Evolutionary conservation across 129 eudicot genomes (phyloP).

Genomic region (Deinandra increscens): DNA sequence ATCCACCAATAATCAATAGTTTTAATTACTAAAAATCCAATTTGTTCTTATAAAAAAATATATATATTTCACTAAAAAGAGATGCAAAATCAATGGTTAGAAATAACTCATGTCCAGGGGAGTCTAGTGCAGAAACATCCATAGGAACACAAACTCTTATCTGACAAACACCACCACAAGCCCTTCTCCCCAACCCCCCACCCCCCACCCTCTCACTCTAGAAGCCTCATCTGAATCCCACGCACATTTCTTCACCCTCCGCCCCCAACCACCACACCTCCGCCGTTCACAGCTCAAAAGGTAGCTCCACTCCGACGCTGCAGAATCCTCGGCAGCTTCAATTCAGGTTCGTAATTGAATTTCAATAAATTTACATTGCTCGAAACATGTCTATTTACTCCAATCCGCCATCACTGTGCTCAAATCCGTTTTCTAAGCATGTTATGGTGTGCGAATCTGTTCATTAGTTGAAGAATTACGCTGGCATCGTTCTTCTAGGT

Average conservation of each 20-base stretch:
- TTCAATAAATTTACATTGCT: background rate
- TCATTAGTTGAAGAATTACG: background rate
- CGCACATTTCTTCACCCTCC: conserved; percentile 16
- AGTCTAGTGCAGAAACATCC: conserved; percentile 4
- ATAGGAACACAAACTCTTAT: conserved; percentile 33
- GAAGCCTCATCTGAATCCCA: conserved; percentile 38
- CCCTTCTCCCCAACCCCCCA: conserved; percentile 18
- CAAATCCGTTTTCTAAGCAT: background rate
- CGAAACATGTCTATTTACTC: conserved; percentile 1
- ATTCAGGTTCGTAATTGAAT: conserved; percentile 27
- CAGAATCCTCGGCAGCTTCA: conserved; percentile 18
- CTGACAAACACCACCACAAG: conserved; percentile 28
- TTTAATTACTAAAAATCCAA: too few species aligned
- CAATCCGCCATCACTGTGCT: background rate
- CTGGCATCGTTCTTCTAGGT: conserved; percentile 9
- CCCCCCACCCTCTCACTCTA: conserved; percentile 12
- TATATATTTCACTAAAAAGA: too few species aligned
- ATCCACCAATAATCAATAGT: too few species aligned
- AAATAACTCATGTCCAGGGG: conserved; percentile 13
- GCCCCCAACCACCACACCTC: conserved; percentile 28
- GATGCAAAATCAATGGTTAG: conserved; percentile 22
- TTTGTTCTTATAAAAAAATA: too few species aligned
- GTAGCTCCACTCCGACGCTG: conserved; percentile 8
- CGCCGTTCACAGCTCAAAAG: conserved; percentile 12
- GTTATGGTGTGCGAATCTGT: conserved; percentile 13